Base-by-base conservation (phyloP, 768 basidiomycete species). In the Lentinula sp. region DNA sequence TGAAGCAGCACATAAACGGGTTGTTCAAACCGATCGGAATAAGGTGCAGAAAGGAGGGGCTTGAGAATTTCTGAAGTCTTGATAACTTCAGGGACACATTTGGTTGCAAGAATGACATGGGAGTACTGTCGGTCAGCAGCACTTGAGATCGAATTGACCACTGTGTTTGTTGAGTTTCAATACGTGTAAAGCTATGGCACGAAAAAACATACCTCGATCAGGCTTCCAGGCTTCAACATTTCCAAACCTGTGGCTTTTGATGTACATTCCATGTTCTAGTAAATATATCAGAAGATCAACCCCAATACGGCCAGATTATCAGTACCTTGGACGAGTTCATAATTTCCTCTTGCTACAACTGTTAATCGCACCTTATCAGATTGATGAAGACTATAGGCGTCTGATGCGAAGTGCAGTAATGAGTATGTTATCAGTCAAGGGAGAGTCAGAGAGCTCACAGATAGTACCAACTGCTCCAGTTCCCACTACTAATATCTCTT, bases 331-430 rank as follows among this genome's bases (percentile, higher is more conserved):
- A 85, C 77, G 1, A 75, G 71, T 7, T 84, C 78, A 67, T 82
- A 88, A 62, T 90, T 89, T 53, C 88, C 84, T 60, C 90, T 73
- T 1, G 89, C 90, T 1, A 92, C 86, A n/a, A 78, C 86, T 1
- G 90, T 91, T 10, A 93, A 81, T 77, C 1, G 81, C 86, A 39
- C 78, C 73, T 11, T 84, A 80, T 65, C 84, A 82, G 62, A 80
- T 73, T 63, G 83, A 80, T 74, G 7, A 15, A 43, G 40, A 53
- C 32, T 53, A 32, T 35, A 23, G 18, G 53, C 49, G 28, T n/a
- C 43, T 50, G 45, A 35, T 13, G 31, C 40, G n/a, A 18, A 57
- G 45, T 16, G 23, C 42, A 2, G 13, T 1, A 34, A 6, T 28
- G 21, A 54, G 18, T 5, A 18, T 34, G 2, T 11, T 10, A 37